Base-by-base conservation (phyloP, 2,329 filamentous ascomycete species). In the Pochonia chlamydosporia region DNA sequence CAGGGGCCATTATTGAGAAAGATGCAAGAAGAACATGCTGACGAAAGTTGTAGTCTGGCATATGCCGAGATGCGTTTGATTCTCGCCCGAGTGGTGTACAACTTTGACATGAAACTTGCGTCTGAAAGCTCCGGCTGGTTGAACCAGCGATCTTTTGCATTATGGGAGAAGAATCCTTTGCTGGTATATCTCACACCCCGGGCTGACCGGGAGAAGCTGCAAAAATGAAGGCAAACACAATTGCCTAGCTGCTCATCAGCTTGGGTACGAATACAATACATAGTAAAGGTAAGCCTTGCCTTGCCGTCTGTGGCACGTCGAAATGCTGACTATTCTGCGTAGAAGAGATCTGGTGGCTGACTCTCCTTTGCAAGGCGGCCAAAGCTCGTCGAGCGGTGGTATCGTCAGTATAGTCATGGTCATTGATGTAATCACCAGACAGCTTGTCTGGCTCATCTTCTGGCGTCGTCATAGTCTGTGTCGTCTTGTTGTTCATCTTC, bases 21-120 rank as follows among this genome's bases (percentile, higher is more conserved):
- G 9, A 21, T 14, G 5, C 35, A 21, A 10, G 20, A 3, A 23
- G 16, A 23, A 16, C 11, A 13, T 23, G 35, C 35, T 39, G 23
- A 39, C 9, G 9, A 20, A 23, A 11, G 11, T n/a, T 6, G 9
- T 9, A 62, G 64, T 16, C 54, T 65, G 13, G 60, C 60, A 3
- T 62, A 63, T 37, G 49, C 59, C 11, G 63, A 66, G 43, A 59
- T 63, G 54, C 56, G 58, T 1, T 47, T 64, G 3, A 54, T 61
- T 16, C 48, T 63, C 9, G 59, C 56, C 3, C 54, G 54, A 2
- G 30, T 63, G 7, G 42, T 63, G 5, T 59, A 52, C 49, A 48
- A 58, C 10, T 59, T 62, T 37, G 63, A 66, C 36, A 45, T 63
- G 13, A 49, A 58, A 44, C 46, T 68, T 5, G 52, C 46, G 24